Conservation (phyloP, 805 yeast genomes). For the Hyphopichia homilentoma region DNA sequence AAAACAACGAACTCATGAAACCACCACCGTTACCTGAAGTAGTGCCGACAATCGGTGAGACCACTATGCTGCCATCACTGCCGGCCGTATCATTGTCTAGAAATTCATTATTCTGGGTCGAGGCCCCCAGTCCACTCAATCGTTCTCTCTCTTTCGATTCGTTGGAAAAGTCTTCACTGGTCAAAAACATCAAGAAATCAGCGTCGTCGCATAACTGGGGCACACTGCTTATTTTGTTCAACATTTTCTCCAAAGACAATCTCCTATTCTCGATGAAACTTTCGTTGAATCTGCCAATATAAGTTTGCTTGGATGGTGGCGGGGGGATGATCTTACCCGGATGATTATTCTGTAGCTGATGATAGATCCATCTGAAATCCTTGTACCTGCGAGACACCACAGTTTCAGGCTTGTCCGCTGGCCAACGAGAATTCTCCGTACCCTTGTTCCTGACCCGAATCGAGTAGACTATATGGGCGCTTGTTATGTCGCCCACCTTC, state of each 20-base stretch:
- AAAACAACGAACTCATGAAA: constrained; percentile 67
- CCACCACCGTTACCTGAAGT: constrained; percentile 40
- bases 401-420: constrained; percentile 27
- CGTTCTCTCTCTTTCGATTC: constrained; percentile 72
- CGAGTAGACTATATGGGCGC: constrained; percentile 83
- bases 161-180: constrained; percentile 62
- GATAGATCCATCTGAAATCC: constrained; percentile 93
- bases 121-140: constrained; percentile 51
- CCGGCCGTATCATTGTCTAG: constrained; percentile 37
- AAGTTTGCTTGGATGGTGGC: constrained; percentile 94
- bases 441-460: constrained; percentile 61
- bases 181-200: constrained; percentile 76
- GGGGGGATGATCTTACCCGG: constrained; percentile 87
- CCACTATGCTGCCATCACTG: constrained; percentile 14
- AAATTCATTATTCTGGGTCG: constrained; percentile 28
- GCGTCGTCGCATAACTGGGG: constrained; percentile 60
- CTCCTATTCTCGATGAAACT: constrained; percentile 86
- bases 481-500: constrained; percentile 86
- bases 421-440: constrained; percentile 23
- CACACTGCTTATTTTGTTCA: constrained; percentile 61
- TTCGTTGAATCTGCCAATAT: constrained; percentile 86
- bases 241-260: constrained; percentile 81
- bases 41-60: constrained; percentile 15
- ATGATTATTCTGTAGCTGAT: constrained; percentile 78
- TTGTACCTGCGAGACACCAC: constrained; percentile 78